phyloP scores from a whole-genome alignment of 768 basidiomycete genomes.

The Suillus clintonianus region DNA sequence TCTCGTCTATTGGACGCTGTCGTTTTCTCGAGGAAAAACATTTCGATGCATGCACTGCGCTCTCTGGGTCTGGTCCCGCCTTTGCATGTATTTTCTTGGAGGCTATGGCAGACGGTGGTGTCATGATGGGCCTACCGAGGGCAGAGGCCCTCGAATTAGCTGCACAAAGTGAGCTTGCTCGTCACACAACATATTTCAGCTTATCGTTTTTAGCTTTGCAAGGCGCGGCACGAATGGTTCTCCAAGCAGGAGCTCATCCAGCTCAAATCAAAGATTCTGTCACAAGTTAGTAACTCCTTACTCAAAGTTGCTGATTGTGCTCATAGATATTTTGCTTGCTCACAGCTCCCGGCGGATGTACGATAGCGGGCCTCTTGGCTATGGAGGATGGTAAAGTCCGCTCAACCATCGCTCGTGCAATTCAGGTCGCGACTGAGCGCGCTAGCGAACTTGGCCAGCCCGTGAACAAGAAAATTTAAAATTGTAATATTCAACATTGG shows the following conservation, averaged over 20 bases:
- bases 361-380: constrained; percentile 93
- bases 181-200: not conserved
- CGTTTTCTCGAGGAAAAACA: constrained; percentile 98
- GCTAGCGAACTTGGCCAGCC: constrained; percentile 85
- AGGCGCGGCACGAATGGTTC: constrained; percentile 94
- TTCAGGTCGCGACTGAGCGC: constrained; percentile 90
- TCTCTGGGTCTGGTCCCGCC: constrained; percentile 95
- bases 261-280: constrained; percentile 97
- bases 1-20: constrained; percentile 95
- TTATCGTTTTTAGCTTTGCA: constrained; percentile 68
- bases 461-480: constrained; percentile 42
- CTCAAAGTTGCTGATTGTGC: not conserved
- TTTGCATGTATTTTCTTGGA: constrained; percentile 97
- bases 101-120: constrained; percentile 98
- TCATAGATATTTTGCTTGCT: constrained; percentile 8
- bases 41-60: constrained; percentile 96
- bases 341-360: constrained; percentile 94
- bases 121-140: constrained; percentile 99
- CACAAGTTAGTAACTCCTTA: constrained; percentile 66
- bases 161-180: constrained; percentile 74
- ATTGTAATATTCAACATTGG: not conserved
- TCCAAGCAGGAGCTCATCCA: constrained; percentile 87
- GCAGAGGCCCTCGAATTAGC: constrained; percentile 93
- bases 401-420: constrained; percentile 92
- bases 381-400: constrained; percentile 93